Conservation (phyloP, 805 yeast genomes). For the fission yeast (Schizosaccharomyces pombe) region DNA sequence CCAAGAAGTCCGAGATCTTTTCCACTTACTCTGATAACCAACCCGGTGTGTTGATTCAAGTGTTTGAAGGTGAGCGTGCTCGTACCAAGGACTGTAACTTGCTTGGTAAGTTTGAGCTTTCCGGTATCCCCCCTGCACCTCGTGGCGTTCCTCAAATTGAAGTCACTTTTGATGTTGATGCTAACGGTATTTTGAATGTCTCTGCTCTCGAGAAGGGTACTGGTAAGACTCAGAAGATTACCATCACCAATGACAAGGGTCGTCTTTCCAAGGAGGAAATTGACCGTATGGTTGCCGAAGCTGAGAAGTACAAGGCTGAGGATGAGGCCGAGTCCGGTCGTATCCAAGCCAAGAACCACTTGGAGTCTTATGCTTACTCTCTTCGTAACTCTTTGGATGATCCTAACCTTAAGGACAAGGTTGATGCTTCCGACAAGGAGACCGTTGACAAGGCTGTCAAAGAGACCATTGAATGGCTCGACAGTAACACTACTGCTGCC, state of each 20-base stretch:
- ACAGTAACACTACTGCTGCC: constrained; percentile 74
- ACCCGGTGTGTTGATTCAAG: constrained; percentile 95
- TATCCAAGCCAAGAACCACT: constrained; percentile 79
- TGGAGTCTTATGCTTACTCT: constrained; percentile 87
- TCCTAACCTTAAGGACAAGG: constrained; percentile 58
- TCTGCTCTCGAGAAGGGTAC: constrained; percentile 96
- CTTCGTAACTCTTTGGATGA: constrained; percentile 64
- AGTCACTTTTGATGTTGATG: constrained; percentile 91
- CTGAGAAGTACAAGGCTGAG: constrained; percentile 91
- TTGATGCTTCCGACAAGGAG: constrained; percentile 39
- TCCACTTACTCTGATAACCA: constrained; percentile 95
- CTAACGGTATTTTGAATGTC: constrained; percentile 90
- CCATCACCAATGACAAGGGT: constrained; percentile 96
- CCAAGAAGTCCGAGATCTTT: constrained; percentile 91
- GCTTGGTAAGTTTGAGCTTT: constrained; percentile 87
- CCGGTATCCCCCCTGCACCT: constrained; percentile 96
- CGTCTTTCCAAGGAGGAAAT: constrained; percentile 93
- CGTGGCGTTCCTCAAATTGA: constrained; percentile 97
- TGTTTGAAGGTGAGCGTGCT: constrained; percentile 94
- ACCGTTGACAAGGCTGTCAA: constrained; percentile 56
- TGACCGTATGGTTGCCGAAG: constrained; percentile 93
- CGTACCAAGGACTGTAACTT: constrained; percentile 87
- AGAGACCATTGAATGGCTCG: constrained; percentile 78
- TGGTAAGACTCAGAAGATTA: constrained; percentile 89
- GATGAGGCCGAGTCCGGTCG: constrained; percentile 88